phyloP scores from a whole-genome alignment of 2,329 filamentous ascomycete genomes.

The Pezicula neosporulosa region DNA sequence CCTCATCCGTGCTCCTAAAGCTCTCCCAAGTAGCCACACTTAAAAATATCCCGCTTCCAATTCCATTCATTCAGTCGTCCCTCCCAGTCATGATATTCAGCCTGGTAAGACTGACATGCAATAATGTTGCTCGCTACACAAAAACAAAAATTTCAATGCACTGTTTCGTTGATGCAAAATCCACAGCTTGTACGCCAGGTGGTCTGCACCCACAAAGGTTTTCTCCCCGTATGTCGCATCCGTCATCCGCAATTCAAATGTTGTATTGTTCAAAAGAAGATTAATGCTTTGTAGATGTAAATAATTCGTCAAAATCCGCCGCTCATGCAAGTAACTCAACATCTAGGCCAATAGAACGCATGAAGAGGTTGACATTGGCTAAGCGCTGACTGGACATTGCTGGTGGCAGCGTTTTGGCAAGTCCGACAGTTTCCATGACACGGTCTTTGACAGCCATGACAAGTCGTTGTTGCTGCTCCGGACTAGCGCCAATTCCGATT shows the following conservation, averaged over 20 bases:
- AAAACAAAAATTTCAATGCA: constrained; percentile 10
- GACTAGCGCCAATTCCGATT: constrained; percentile 87
- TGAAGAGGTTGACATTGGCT: constrained; percentile 94
- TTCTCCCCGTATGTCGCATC: constrained; percentile 8
- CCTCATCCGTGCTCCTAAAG: not conserved
- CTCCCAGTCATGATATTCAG: constrained; percentile 11
- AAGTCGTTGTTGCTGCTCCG: constrained; percentile 91
- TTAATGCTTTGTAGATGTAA: constrained; percentile 17
- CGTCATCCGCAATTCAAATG: constrained; percentile 10
- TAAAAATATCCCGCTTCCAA: not conserved
- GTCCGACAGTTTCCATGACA: constrained; percentile 89
- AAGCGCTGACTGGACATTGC: constrained; percentile 82
- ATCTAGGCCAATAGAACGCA: constrained; percentile 97
- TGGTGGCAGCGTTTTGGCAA: constrained; percentile 84
- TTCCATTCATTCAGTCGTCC: not conserved
- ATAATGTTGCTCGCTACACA: constrained; percentile 13
- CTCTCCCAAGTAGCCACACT: not conserved
- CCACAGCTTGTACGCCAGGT: constrained; percentile 12
- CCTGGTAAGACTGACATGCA: constrained; percentile 10
- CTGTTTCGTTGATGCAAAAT: constrained; percentile 16
- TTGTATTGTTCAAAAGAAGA: constrained; percentile 10
- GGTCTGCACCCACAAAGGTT: constrained; percentile 14
- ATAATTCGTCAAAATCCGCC: constrained; percentile 6
- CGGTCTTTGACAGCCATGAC: constrained; percentile 96
- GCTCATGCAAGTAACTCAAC: constrained; percentile 60